Conservation (phyloP, 2,329 filamentous ascomycete species). For the Hypoxylon sp. region DNA sequence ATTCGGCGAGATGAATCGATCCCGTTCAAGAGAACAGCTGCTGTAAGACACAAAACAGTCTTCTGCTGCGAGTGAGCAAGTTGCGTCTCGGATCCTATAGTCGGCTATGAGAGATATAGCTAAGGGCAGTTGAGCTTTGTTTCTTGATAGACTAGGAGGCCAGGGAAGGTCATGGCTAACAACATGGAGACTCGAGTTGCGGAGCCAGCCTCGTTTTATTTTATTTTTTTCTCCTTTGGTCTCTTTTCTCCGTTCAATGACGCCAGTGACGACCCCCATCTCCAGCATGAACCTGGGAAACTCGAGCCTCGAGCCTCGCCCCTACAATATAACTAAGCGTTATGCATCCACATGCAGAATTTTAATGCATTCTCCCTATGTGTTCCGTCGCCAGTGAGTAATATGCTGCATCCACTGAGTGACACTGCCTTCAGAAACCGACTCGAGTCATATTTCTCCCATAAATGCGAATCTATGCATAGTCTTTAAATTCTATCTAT, state of each 20-base stretch:
- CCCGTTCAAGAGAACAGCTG: conserved; percentile 2
- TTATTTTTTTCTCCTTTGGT: too few relatives aligned
- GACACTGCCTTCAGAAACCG: too few relatives aligned
- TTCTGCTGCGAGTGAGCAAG: neutral
- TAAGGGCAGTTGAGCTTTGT: neutral
- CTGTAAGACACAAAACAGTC: neutral
- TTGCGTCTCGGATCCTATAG: neutral
- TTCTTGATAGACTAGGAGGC: conserved; percentile 1
- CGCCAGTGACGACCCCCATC: conserved; percentile 9
- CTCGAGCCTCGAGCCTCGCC: neutral
- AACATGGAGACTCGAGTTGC: conserved; percentile 16
- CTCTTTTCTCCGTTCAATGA: conserved; percentile 18
- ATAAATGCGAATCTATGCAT: neutral
- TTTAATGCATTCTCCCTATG: conserved; percentile 1
- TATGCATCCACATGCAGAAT: neutral
- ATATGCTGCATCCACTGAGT: neutral
- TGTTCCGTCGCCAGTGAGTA: neutral
- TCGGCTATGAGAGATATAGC: too few relatives aligned
- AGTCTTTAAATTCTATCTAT: conserved; percentile 1
- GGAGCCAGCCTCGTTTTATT: conserved; percentile 21
- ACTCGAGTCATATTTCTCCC: neutral
- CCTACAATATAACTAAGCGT: neutral
- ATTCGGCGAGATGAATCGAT: conserved; percentile 3
- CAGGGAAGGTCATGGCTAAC: too few relatives aligned
- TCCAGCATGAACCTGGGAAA: neutral